Base-by-base conservation (phyloP, 345 rosid genomes). In the Dipteronia sinensis region DNA sequence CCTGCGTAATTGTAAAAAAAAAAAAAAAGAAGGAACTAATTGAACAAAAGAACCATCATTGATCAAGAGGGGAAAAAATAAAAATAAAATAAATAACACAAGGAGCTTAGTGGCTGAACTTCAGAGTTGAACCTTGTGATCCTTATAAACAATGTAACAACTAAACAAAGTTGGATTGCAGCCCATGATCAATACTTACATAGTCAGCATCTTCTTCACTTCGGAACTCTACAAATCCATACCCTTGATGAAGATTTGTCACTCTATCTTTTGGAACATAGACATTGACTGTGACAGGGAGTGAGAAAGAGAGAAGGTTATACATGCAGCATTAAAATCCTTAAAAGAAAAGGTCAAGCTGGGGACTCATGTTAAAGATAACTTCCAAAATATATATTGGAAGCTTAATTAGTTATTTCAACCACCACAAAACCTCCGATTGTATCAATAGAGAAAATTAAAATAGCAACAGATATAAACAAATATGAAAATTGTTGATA, bases 121-220 rank as follows among this genome's bases (percentile, higher is more conserved):
- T 27, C 20, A 4, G 3, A n/a, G 17, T 20, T 40, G 25, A 63
- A 71, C n/a, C 10, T 16, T 1, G 25, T 3, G 19, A 42, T 75
- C n/a, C 16, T 31, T n/a, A 64, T 3, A 73, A 72, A 59, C 53
- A 72, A 51, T 25, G 34, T n/a, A 25, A 27, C 65, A 29, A 44
- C 0, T 42, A 10, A 0, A 17, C 20, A 51, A 73, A 59, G 42
- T 51, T 27, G 42, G 15, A 7, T 27, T 47, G 11, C 61, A 71
- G 7, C 25, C 62, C 27, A 44, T 17, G 63, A 63, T 56, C 1
- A 83, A 40, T 0, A 73, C 90, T 88, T 77, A 90, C 99, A 85
- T 94, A 96, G 75, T 96, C 99, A 80, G 98, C 98, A 88, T 96
- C 98, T 82, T 96, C 99, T 82, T 94, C 99, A 4, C 98, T 93